Evolutionary conservation across 306 rosid species (phyloP).

Genomic region (Corylus heterophylla): DNA sequence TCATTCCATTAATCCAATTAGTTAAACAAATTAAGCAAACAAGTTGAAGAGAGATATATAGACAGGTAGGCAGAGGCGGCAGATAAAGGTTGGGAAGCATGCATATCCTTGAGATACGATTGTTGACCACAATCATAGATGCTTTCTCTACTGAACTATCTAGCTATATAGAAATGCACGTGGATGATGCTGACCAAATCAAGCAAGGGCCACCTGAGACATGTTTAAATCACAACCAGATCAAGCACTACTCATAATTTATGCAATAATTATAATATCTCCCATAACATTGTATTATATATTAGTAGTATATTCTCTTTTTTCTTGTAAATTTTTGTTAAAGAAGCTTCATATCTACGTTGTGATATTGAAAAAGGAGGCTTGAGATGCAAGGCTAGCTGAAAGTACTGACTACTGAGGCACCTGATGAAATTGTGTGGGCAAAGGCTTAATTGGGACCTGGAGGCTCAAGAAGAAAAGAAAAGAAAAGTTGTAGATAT

Average conservation of each 20-base stretch:
- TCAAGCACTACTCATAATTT: not conserved
- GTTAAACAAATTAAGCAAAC: not conserved
- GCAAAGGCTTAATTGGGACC: conserved; percentile 32
- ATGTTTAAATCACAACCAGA: conserved; percentile 10
- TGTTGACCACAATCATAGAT: conserved; percentile 19
- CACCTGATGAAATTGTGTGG: conserved; percentile 21
- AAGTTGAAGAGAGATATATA: not conserved
- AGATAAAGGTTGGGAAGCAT: conserved; percentile 4
- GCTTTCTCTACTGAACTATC: conserved; percentile 9
- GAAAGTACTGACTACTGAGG: not conserved
- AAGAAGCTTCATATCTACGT: conserved; percentile 32
- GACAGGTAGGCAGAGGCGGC: not conserved
- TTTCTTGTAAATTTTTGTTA: not conserved
- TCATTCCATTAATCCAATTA: not conserved
- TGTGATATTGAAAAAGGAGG: conserved; percentile 32
- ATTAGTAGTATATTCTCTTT: not conserved
- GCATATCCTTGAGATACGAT: conserved; percentile 34
- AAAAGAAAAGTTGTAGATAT: not conserved
- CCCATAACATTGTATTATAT: not conserved
- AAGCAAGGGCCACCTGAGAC: conserved; percentile 14
- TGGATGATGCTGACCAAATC: conserved; percentile 16
- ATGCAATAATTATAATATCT: conserved; percentile 1
- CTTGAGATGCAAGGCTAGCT: conserved; percentile 42
- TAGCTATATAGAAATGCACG: conserved; percentile 11
- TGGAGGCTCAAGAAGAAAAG: conserved; percentile 35